These are phyloP conservation scores for Globisporangium yorkense DNA, from an alignment of 352 stramenopile genomes.

Conservation along the genomic window DNA sequence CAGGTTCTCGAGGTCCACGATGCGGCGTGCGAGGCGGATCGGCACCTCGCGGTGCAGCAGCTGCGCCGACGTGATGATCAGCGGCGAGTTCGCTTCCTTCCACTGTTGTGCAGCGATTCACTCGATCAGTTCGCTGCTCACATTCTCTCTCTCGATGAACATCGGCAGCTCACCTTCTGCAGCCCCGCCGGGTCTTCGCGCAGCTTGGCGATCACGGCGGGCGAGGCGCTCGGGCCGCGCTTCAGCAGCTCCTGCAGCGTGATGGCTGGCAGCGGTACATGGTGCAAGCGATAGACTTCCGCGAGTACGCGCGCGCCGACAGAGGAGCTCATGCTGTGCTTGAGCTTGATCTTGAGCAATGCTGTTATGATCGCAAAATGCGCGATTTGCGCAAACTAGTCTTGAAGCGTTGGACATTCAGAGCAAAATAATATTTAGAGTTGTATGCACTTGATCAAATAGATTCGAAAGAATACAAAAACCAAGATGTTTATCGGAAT, in stretches of 20 bases:
- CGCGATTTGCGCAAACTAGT: too few relatives aligned
- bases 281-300: conserved; percentile 79
- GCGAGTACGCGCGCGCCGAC: conserved; percentile 58
- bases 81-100: conserved; percentile 56
- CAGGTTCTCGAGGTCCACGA: conserved; percentile 82
- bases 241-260: conserved; percentile 74
- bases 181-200: conserved; percentile 43
- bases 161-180: conserved; percentile 15
- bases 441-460: too few relatives aligned
- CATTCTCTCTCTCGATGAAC: neutral
- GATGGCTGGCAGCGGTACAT: conserved; percentile 75
- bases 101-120: conserved; percentile 16
- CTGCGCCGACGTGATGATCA: conserved; percentile 76
- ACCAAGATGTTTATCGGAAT: too few relatives aligned
- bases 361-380: too few relatives aligned
- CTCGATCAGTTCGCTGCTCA: neutral
- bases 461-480: too few relatives aligned
- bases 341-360: too few relatives aligned
- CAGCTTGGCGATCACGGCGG: conserved; percentile 41
- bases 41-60: conserved; percentile 72
- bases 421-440: too few relatives aligned
- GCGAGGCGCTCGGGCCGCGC: conserved; percentile 44
- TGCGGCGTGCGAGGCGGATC: conserved; percentile 72
- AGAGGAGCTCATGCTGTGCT: conserved; percentile 20
- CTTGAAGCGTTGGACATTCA: too few relatives aligned